Evolutionary conservation across 1,284 basidiomycete species (phyloP).

Genomic region (Melampsora americana): DNA sequence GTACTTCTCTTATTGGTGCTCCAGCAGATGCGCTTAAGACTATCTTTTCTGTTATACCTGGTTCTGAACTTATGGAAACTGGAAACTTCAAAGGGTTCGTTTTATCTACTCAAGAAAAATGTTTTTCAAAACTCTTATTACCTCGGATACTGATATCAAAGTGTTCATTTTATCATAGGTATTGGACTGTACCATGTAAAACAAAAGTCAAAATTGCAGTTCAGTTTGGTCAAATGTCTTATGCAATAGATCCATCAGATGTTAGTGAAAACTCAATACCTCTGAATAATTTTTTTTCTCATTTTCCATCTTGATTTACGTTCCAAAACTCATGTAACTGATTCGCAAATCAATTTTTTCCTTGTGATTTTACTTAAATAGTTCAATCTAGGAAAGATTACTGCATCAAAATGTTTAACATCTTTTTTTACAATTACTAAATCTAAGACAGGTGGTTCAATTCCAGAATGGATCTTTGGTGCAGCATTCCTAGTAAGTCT

Average conservation of each 20-base stretch:
- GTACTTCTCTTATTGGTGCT: slow-evolving; percentile 41
- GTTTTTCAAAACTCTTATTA: background rate
- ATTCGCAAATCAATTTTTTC: background rate
- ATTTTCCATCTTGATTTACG: background rate
- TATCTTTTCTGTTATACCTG: slow-evolving; percentile 30
- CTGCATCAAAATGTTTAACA: slow-evolving; percentile 21
- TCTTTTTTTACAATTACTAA: slow-evolving; percentile 40
- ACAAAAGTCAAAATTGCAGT: slow-evolving; percentile 23
- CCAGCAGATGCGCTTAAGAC: slow-evolving; percentile 25
- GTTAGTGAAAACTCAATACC: slow-evolving; percentile 21
- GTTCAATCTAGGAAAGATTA: slow-evolving; percentile 36
- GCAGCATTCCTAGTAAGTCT: slow-evolving; percentile 40
- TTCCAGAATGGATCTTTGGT: slow-evolving; percentile 44
- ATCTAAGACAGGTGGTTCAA: slow-evolving; percentile 9
- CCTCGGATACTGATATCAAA: background rate
- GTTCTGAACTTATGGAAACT: slow-evolving; percentile 12
- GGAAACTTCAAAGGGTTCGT: slow-evolving; percentile 39
- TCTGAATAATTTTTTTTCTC: background rate
- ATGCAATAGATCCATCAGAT: slow-evolving; percentile 34
- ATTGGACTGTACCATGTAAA: slow-evolving; percentile 41
- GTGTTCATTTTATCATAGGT: slow-evolving; percentile 27
- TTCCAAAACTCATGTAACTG: background rate
- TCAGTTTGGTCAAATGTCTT: slow-evolving; percentile 39
- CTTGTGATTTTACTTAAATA: background rate
- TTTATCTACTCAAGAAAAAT: background rate